Conservation (phyloP, 1,284 basidiomycete species). For the Trametes sp. region DNA sequence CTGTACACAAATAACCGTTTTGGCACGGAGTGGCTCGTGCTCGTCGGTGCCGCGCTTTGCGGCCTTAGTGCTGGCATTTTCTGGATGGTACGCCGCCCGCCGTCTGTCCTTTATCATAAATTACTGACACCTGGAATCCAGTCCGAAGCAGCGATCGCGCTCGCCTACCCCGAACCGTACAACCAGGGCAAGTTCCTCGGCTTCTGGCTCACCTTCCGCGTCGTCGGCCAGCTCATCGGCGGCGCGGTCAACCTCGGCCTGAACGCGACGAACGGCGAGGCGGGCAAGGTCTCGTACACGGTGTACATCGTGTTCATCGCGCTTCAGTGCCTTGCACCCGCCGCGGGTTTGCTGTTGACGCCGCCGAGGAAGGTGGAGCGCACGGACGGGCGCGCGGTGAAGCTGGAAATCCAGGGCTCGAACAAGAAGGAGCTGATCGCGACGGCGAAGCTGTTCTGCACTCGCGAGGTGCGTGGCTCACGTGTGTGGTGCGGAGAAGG, state of each 20-base stretch:
- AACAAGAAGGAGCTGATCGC: constrained; percentile 12
- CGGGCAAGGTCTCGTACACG: constrained; percentile 22
- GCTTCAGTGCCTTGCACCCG: constrained; percentile 16
- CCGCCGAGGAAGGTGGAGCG: constrained; percentile 22
- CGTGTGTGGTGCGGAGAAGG: neutral
- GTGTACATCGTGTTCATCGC: constrained; percentile 24
- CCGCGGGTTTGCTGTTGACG: constrained; percentile 18
- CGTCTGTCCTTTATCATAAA: too few species aligned
- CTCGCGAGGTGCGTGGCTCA: constrained; percentile 6
- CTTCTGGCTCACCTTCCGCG: constrained; percentile 24
- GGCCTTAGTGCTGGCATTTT: constrained; percentile 23
- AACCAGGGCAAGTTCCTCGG: constrained; percentile 23
- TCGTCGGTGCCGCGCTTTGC: constrained; percentile 20
- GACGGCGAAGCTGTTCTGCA: constrained; percentile 17
- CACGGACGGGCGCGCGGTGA: constrained; percentile 15
- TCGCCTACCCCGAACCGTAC: constrained; percentile 20
- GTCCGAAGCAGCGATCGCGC: constrained; percentile 23
- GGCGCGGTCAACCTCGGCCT: constrained; percentile 23
- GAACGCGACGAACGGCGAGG: constrained; percentile 10
- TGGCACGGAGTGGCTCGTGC: constrained; percentile 23
- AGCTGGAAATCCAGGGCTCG: constrained; percentile 18
- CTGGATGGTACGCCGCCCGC: constrained; percentile 18
- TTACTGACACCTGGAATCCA: neutral
- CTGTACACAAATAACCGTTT: constrained; percentile 25
- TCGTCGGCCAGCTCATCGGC: constrained; percentile 19